Percentiles rank a stretch among this genome's conserved stretches.
Evolutionary conservation across 176 grass and related monocot species (phyloP).

Genomic region (Rhynchospora tenuis): DNA sequence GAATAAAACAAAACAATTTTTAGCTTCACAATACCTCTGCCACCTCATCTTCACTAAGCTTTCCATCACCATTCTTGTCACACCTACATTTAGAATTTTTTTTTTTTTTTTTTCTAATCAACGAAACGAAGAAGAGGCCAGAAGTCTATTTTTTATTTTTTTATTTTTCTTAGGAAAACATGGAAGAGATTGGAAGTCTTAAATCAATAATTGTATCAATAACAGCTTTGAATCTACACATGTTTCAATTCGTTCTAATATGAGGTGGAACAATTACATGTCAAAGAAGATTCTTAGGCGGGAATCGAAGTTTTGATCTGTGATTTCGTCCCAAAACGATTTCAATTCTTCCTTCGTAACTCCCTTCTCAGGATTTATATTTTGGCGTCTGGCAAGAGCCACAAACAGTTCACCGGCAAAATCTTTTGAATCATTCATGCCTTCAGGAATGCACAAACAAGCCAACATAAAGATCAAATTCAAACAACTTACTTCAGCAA

Average conservation of each 20-base stretch:
- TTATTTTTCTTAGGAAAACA: no score
- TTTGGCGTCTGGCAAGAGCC: constrained; percentile 57
- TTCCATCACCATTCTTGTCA: constrained; percentile 91
- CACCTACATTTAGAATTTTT: constrained; percentile 40
- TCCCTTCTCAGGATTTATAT: constrained; percentile 45
- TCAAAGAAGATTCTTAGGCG: constrained; percentile 88
- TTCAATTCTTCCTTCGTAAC: constrained; percentile 68
- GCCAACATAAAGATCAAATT: not conserved
- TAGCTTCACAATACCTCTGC: constrained; percentile 43
- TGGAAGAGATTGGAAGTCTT: not conserved
- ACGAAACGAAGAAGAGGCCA: not conserved
- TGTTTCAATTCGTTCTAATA: not conserved
- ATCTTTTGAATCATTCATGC: constrained; percentile 93
- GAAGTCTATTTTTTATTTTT: no score
- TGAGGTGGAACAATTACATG: constrained; percentile 48
- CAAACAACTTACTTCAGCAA: not conserved
- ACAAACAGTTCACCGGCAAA: constrained; percentile 74
- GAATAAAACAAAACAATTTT: not conserved
- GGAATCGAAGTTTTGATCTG: constrained; percentile 85
- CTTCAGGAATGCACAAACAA: constrained; percentile 22
- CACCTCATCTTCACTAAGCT: constrained; percentile 86
- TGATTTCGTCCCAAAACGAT: constrained; percentile 93
- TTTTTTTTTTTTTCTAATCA: not conserved
- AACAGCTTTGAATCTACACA: not conserved
- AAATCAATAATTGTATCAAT: not conserved